Base-by-base conservation (phyloP, 371 early-diverging fungal genomes). In the Mortierella sp. region DNA sequence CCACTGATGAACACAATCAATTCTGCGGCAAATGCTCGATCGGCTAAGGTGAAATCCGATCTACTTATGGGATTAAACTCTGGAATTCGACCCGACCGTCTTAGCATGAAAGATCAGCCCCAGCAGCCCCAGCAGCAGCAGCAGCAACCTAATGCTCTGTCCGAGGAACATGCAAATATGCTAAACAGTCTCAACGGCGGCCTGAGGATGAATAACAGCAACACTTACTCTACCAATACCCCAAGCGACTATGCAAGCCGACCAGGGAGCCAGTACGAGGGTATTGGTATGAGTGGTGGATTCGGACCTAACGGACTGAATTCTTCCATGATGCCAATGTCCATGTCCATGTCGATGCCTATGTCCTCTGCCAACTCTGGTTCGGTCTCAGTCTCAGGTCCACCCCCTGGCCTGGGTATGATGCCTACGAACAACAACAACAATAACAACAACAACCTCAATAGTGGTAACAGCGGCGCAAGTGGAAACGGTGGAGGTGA, bases 1-100 rank as follows among this genome's bases (percentile, higher is more conserved):
- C 75, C 80, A 18, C 61, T 75, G 67, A 59, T 77, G 72, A 78
- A 73, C 49, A 68, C 68, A 18, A 75, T 70, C 39, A 75, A 75
- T 59, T 57, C 77, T 14, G 68, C 78, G 0, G 69, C 78, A 2
- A 62, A 66, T 14, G 71, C 78, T 0, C 65, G 78, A 35, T 68
- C 78, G 11, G 78, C 78, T 30, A 78, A 78, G 28, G 78, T 78
- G 49, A 78, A 78, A 54, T 78, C 78, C 14, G 78, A 78, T 26
- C 57, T 78, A 52, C 54, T 78, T 40, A 73, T 78, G 73, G 78
- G 78, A 5, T 63, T 78, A 20, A 78, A 78, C 45, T 37, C 64
- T 12, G 73, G 73, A 3, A 65, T 78, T 30, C 73, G 75, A 65
- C 75, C 75, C 12, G 75, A 74, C n/a, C 71, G 78, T 6, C 67